Evolutionary conservation across 495 filamentous ascomycete genomes (phyloP), one percentile per base, ranked within the genome.

Genomic region (Cercophora newfieldiana): DNA sequence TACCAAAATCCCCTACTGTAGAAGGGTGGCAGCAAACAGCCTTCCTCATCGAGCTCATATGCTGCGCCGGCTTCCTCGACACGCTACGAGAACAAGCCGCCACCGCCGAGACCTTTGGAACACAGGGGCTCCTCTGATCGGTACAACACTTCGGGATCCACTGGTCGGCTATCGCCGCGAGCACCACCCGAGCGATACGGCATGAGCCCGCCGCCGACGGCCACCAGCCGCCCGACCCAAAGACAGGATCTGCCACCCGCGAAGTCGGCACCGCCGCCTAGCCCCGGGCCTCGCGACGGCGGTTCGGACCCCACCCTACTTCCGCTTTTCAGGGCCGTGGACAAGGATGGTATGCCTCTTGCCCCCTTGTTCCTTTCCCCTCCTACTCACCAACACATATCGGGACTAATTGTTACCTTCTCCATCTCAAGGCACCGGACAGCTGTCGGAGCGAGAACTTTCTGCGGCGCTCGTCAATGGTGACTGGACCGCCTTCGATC

Each of bases 401-500:
- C 28, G 19, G 48, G n/a, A 54, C 59, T 44, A 19, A 67, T 61
- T 29, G 2, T 14, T 14, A 14, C n/a, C 26, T 61, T 69, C 22
- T 44, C 57, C 19, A 80, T 76, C n/a, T 80, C 81, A 75, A 84
- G 88, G 90, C 28, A 91, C 86, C 54, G 94, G 94, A 24, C 85
- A 92, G 61, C 84, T 99, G 48, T 91, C 89, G 1, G 96, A 98
- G 75, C 80, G 83, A 66, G 95, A 99, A 77, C 91, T 99, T 19
- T 88, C 91, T 10, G 90, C 91, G 0, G 95, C 95, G 12, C 88
- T 99, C 8, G 96, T 99, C 48, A 99, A 99, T 76, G 94, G 93
- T 50, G 95, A 99, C 81, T 98, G 89, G 84, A 90, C 91, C 5
- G 85, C 90, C 4, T 99, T 99, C 76, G 96, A 99, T 78, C 87